Evolutionary conservation across 495 filamentous ascomycete species (phyloP), one percentile per base, ranked within the genome.

Genomic region (Saxophila tyrrhenica): DNA sequence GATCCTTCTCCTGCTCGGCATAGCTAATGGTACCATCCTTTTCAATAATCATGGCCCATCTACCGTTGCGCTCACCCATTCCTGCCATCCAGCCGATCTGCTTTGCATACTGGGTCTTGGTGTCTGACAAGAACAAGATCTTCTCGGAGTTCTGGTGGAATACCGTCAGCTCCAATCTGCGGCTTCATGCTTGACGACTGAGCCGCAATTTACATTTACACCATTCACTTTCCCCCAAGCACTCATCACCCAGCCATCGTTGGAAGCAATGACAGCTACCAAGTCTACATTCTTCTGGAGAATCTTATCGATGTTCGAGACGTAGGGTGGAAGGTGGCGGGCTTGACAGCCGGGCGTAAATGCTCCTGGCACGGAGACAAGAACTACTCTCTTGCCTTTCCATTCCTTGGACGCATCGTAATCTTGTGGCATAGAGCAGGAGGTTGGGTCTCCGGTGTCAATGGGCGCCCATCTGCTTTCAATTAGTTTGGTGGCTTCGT

Each of bases 161-260:
- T 1, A 23, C 44, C n/a, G 19, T 35, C 5, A 13, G 13, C 29
- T 35, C 13, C n/a, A n/a, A n/a, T n/a, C 57, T 25, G 56, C 22
- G 7, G 35, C 22, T 25, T 48, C 46, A 20, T 41, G 17, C 21
- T 42, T 13, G 3, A 44, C 20, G 13, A 13, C 7, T 35, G 5
- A 13, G 13, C 13, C 13, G 5, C 7, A 35, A 35, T 13, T 13
- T 13, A 35, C 51, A 46, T 41, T 57, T 70, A 91, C 86, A 32
- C 76, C 77, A 73, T 95, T 94, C 61, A 89, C 91, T 79, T 95
- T 95, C 67, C 82, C 85, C 91, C 91, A 97, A 50, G 91, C 91
- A 65, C 80, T 81, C 87, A 94, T 94, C 64, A 97, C 90, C 48
- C 42, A 52, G 42, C 39, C 39, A 76, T 95, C 89, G 70, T 97